phyloP scores from a whole-genome alignment of 2,329 filamentous ascomycete species.

The Colletotrichum camelliae region DNA sequence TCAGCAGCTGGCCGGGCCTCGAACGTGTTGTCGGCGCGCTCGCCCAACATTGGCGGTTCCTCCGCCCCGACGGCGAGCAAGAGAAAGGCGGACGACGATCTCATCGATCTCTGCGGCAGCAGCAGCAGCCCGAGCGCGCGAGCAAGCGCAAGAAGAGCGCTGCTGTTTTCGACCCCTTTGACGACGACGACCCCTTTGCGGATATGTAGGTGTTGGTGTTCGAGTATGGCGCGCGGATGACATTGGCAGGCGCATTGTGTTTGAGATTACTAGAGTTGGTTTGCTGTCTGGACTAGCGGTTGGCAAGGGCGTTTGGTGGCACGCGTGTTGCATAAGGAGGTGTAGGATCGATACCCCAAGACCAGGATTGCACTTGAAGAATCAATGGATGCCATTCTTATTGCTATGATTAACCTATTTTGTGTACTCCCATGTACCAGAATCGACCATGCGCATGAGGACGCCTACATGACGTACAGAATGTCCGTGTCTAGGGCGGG shows the following conservation, averaged over 20 bases:
- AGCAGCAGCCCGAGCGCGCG: neutral
- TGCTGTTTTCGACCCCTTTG: neutral
- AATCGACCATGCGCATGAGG: neutral
- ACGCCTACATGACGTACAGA: conserved; percentile 15
- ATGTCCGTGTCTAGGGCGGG: conserved; percentile 10
- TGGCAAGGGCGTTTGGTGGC: neutral
- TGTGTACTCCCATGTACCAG: neutral
- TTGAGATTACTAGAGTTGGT: neutral
- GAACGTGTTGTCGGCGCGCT: neutral
- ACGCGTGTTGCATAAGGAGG: neutral
- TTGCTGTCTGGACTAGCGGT: neutral
- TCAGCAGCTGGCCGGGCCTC: neutral
- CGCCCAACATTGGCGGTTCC: neutral
- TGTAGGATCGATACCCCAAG: neutral
- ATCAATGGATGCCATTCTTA: neutral
- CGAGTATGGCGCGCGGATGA: neutral
- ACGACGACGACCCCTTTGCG: conserved; percentile 19
- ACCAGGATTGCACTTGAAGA: neutral
- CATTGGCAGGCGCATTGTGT: neutral
- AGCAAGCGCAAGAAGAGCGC: neutral
- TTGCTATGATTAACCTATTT: neutral
- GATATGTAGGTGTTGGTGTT: neutral
- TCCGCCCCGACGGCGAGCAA: neutral
- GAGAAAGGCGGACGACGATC: conserved; percentile 1
- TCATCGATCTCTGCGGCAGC: conserved; percentile 12